Conservation (phyloP, 2,329 filamentous ascomycete species). For the Parafenestella ontariensis region DNA sequence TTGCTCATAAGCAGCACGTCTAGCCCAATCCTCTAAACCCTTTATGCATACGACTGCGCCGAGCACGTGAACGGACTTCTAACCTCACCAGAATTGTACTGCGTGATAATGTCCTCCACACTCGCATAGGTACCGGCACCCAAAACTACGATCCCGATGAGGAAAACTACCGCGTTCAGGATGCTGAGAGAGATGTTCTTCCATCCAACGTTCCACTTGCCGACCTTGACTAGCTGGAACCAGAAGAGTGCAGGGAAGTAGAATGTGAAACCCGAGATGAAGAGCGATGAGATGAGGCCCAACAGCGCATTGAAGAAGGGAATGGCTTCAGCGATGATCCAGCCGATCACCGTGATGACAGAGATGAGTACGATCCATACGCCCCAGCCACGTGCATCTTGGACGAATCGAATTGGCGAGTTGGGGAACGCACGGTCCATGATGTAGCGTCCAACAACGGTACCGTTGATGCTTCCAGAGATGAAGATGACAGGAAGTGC, state of each 20-base stretch:
- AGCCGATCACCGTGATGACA: conserved; percentile 67
- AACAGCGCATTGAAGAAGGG: conserved; percentile 74
- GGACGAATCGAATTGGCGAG: conserved; percentile 56
- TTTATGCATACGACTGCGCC: conserved; percentile 38
- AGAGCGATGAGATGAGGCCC: conserved; percentile 67
- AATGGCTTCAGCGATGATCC: conserved; percentile 73
- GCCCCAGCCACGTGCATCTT: conserved; percentile 48
- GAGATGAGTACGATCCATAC: conserved; percentile 68
- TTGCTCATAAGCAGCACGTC: background rate
- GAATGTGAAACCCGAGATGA: conserved; percentile 72
- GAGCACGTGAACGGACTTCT: conserved; percentile 52
- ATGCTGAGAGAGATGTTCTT: conserved; percentile 44
- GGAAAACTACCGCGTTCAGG: conserved; percentile 34
- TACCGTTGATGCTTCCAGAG: conserved; percentile 73
- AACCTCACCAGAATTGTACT: conserved; percentile 49
- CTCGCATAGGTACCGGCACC: conserved; percentile 54
- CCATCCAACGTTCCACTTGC: conserved; percentile 49
- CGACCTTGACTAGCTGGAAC: conserved; percentile 52
- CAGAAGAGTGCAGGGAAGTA: conserved; percentile 50
- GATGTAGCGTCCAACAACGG: conserved; percentile 71
- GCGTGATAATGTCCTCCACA: conserved; percentile 53
- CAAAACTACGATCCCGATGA: conserved; percentile 42
- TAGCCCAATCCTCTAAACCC: background rate
- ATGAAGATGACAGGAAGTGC: conserved; percentile 77
- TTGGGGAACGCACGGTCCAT: conserved; percentile 66